Conservation (phyloP, 495 filamentous ascomycete genomes). For the Podospora appendiculata region DNA sequence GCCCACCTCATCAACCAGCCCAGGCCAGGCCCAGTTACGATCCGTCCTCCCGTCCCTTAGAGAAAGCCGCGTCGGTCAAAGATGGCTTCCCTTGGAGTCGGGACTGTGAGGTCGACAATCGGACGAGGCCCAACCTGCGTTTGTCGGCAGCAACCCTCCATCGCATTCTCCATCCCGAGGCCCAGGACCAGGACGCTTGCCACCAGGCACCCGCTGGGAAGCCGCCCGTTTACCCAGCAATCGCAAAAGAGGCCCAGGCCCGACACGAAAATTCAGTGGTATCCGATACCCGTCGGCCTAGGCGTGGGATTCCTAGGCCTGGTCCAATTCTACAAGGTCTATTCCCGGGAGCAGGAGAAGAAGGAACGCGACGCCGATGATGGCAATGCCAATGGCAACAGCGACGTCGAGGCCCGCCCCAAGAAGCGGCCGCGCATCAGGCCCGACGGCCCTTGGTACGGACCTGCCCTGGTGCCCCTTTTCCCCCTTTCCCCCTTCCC, state of each 20-base stretch:
- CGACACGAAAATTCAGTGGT: conserved; percentile 81
- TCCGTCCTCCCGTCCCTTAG: too few relatives aligned
- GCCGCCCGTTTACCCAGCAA: conserved; percentile 23
- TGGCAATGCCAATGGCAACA: neutral
- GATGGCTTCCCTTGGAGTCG: conserved; percentile 17
- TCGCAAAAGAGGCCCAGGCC: conserved; percentile 32
- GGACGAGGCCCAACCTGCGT: conserved; percentile 7
- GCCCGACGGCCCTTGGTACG: conserved; percentile 82
- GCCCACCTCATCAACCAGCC: neutral
- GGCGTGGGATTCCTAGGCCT: conserved; percentile 83
- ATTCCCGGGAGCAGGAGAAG: conserved; percentile 48
- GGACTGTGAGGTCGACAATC: conserved; percentile 15
- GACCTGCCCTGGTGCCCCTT: too few relatives aligned
- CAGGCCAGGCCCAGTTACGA: neutral
- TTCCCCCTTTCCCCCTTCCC: too few relatives aligned
- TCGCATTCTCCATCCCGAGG: conserved; percentile 5
- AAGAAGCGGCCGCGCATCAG: conserved; percentile 63
- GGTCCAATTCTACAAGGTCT: conserved; percentile 73
- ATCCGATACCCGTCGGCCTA: conserved; percentile 87
- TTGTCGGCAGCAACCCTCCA: conserved; percentile 2
- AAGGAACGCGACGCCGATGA: conserved; percentile 38
- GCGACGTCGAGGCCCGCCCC: conserved; percentile 32
- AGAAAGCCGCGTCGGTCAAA: neutral
- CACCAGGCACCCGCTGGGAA: conserved; percentile 8
- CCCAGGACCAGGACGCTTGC: neutral